These are phyloP conservation scores for Nicotiana noctiflora DNA, from an alignment of 257 asterid species.

Conservation along the genomic window DNA sequence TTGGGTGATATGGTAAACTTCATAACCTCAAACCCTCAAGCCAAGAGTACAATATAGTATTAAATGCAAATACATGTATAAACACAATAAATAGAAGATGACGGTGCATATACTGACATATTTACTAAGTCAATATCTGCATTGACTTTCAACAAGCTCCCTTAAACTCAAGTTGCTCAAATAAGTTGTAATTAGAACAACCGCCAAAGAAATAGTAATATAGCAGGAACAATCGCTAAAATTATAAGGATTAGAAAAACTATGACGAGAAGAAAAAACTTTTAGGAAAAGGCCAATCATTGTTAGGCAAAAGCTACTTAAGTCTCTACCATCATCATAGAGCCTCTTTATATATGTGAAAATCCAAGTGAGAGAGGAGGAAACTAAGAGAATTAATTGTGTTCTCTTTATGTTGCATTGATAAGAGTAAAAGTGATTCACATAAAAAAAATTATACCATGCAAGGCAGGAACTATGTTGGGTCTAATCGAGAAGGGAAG, in stretches of 20 bases:
- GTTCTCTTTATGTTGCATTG: neutral
- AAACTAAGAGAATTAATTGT: neutral
- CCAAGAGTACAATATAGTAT: neutral
- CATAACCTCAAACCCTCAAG: neutral
- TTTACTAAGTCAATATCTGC: neutral
- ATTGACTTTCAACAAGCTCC: neutral
- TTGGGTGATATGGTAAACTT: neutral
- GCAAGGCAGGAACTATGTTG: neutral
- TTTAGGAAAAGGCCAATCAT: neutral
- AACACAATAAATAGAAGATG: neutral
- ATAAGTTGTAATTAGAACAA: neutral
- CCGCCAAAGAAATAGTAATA: neutral
- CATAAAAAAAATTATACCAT: neutral
- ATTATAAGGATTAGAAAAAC: neutral
- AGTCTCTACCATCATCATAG: neutral
- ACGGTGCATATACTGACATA: neutral
- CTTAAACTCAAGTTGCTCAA: neutral
- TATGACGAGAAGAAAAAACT: neutral
- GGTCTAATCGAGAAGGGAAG: neutral
- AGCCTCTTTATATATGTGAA: neutral
- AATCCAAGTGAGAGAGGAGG: neutral
- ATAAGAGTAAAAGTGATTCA: neutral
- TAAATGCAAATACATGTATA: neutral
- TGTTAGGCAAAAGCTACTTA: neutral
- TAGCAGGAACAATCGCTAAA: neutral